Evolutionary conservation across 192 early-diverging fungal species (phyloP).

Genomic region (Coemansia asiatica): DNA sequence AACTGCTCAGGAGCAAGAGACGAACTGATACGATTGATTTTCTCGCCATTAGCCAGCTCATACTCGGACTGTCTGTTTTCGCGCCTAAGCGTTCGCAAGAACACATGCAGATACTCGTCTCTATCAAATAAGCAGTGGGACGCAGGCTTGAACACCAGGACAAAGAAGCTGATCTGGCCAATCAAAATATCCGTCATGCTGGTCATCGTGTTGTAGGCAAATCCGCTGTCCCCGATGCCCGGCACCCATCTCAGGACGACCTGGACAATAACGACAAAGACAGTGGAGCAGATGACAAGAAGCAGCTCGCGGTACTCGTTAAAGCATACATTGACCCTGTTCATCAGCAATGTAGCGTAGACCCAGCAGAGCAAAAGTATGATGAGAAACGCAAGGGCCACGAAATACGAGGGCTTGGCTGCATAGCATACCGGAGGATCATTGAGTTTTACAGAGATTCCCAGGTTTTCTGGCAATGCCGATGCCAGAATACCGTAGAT

Average conservation of each 20-base stretch:
- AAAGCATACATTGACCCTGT: constrained; percentile 32
- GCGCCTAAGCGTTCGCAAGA: constrained; percentile 26
- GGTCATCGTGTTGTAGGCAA: constrained; percentile 35
- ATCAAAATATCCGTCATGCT: constrained; percentile 35
- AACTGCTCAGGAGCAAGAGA: background rate
- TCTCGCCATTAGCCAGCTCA: constrained; percentile 43
- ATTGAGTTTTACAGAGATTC: background rate
- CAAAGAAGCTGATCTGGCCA: constrained; percentile 26
- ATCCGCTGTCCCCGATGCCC: constrained; percentile 22
- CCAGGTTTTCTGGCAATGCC: constrained; percentile 16
- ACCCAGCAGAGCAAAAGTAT: constrained; percentile 21
- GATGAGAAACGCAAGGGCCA: constrained; percentile 23
- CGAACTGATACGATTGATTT: constrained; percentile 13
- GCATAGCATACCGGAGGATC: constrained; percentile 30
- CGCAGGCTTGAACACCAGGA: constrained; percentile 18
- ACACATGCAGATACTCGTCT: constrained; percentile 25
- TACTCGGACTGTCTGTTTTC: constrained; percentile 30
- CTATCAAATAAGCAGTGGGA: constrained; percentile 26
- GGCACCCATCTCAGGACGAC: constrained; percentile 46
- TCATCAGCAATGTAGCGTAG: constrained; percentile 23
- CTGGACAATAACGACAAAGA: constrained; percentile 22
- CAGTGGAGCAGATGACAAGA: constrained; percentile 14
- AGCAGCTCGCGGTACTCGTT: constrained; percentile 44
- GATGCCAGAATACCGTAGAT: constrained; percentile 36
- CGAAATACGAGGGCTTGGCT: constrained; percentile 37